phyloP scores from a whole-genome alignment of 257 asterid species.

The Cordia subcordata region DNA sequence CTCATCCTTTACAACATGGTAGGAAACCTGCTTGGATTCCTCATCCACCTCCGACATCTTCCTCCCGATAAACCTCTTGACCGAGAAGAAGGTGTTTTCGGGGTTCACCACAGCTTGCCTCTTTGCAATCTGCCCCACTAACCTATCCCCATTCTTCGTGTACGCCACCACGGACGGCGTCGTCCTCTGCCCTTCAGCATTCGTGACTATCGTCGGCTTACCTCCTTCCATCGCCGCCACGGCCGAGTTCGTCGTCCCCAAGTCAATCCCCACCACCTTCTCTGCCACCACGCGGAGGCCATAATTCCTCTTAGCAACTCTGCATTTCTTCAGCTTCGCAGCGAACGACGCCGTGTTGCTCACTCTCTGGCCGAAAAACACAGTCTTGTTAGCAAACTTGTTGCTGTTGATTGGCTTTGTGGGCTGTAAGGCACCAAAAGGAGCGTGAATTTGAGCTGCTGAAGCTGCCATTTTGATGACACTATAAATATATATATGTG shows the following conservation, averaged over 20 bases:
- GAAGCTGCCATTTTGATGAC: constrained; percentile 26
- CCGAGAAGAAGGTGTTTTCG: constrained; percentile 79
- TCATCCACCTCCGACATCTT: constrained; percentile 89
- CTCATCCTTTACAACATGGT: constrained; percentile 70
- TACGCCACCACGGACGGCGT: constrained; percentile 94
- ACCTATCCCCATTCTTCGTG: constrained; percentile 69
- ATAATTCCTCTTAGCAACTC: background rate
- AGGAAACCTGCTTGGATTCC: constrained; percentile 90
- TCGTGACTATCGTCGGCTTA: constrained; percentile 82
- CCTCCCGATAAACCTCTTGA: constrained; percentile 88
- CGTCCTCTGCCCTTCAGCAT: constrained; percentile 87
- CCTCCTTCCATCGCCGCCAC: constrained; percentile 98
- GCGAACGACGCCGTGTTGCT: constrained; percentile 30
- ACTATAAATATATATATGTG: no score
- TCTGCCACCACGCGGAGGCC: constrained; percentile 68
- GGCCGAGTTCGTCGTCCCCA: constrained; percentile 88
- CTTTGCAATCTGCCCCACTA: constrained; percentile 95
- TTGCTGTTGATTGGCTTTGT: constrained; percentile 17
- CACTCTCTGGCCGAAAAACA: constrained; percentile 44
- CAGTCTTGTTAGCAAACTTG: constrained; percentile 18
- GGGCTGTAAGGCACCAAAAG: constrained; percentile 40
- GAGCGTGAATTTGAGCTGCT: constrained; percentile 62
- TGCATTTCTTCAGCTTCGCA: constrained; percentile 28
- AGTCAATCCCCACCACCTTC: constrained; percentile 85
- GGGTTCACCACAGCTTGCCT: constrained; percentile 93